Conservation (phyloP, 1,284 basidiomycete genomes). For the Polyporus tsugae region DNA sequence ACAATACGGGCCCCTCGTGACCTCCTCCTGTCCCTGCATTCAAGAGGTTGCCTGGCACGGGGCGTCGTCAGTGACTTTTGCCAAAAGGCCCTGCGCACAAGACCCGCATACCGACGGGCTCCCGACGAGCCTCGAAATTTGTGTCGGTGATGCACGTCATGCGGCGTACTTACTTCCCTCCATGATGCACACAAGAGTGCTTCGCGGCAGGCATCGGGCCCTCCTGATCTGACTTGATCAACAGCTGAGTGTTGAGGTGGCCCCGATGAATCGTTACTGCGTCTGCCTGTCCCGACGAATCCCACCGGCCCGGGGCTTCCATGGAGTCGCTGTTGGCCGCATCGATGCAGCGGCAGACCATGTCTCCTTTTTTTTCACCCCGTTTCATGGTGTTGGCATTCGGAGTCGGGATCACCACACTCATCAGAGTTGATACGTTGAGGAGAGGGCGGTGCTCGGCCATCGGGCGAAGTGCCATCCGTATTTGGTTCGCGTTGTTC, state of each 20-base stretch:
- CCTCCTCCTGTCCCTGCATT: not conserved
- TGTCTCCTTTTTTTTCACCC: not conserved
- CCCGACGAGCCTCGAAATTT: not conserved
- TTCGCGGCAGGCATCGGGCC: not conserved
- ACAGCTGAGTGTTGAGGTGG: not conserved
- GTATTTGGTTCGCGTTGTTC: conserved; percentile 9
- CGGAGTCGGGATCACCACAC: not conserved
- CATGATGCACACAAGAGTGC: not conserved
- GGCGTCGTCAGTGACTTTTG: not conserved
- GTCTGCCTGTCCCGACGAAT: no score
- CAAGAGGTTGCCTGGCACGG: not conserved
- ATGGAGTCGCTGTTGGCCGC: no score
- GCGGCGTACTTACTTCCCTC: not conserved
- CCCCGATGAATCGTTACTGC: not conserved
- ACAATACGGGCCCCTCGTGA: not conserved
- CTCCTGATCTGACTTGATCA: not conserved
- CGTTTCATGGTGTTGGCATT: not conserved
- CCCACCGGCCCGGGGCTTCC: no score
- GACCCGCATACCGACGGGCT: not conserved
- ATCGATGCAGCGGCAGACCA: not conserved
- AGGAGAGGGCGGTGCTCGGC: conserved; percentile 3
- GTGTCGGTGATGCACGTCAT: conserved; percentile 1
- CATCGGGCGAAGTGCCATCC: conserved; percentile 1
- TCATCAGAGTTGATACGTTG: not conserved
- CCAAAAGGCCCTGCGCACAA: not conserved